Evolutionary conservation across 257 asterid species (phyloP).

Genomic region (Knoxia roxburghii): DNA sequence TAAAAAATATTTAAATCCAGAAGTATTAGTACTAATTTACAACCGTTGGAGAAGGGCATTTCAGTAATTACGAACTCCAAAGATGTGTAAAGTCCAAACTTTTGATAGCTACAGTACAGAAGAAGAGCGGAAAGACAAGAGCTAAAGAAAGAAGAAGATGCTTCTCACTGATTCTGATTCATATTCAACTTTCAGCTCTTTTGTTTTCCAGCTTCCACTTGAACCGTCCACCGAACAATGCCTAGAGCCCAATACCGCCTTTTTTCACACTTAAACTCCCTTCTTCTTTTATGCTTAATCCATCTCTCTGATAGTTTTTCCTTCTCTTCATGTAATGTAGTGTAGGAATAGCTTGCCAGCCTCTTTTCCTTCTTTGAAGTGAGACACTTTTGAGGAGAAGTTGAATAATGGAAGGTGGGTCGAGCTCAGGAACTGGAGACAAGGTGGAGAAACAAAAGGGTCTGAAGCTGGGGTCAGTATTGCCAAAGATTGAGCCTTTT

Average conservation of each 20-base stretch:
- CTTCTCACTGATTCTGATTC: neutral
- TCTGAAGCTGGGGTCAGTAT: slow-evolving; percentile 40
- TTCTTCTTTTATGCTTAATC: neutral
- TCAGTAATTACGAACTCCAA: slow-evolving; percentile 1
- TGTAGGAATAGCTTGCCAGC: slow-evolving; percentile 6
- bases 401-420: slow-evolving; percentile 76
- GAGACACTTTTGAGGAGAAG: slow-evolving; percentile 33
- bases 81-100: slow-evolving; percentile 10
- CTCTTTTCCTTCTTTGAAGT: slow-evolving; percentile 9
- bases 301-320: neutral
- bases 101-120: slow-evolving; percentile 11
- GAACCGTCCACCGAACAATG: neutral
- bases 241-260: neutral
- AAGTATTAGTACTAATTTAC: too few species aligned
- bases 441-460: slow-evolving; percentile 42
- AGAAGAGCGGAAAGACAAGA: slow-evolving; percentile 2
- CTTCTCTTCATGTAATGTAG: slow-evolving; percentile 13
- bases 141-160: neutral
- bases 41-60: slow-evolving; percentile 15
- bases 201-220: neutral
- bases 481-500: slow-evolving; percentile 72
- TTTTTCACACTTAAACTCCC: slow-evolving; percentile 7
- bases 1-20: too few species aligned
- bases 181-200: neutral
- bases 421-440: slow-evolving; percentile 40